Conservation (phyloP, 768 basidiomycete species). For the Naganishia friedmannii region DNA sequence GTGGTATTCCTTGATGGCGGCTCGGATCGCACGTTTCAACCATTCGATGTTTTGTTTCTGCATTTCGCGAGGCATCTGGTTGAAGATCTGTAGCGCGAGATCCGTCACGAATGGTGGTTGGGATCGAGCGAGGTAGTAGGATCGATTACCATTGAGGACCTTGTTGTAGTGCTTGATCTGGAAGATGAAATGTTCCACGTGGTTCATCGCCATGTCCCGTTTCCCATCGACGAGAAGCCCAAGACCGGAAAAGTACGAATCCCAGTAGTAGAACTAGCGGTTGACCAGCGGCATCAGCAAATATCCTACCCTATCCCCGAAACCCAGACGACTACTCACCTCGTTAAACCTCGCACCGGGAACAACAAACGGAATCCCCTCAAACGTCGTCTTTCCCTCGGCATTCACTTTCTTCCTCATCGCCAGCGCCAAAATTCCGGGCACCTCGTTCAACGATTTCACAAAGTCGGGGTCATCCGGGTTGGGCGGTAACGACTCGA, state of each 20-base stretch:
- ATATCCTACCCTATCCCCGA: no score
- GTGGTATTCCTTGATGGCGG: slow-evolving; percentile 98
- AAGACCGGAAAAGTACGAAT: slow-evolving; percentile 69
- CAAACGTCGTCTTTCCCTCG: slow-evolving; percentile 70
- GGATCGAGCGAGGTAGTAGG: slow-evolving; percentile 84
- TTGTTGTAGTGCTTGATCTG: slow-evolving; percentile 98
- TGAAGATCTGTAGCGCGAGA: slow-evolving; percentile 96
- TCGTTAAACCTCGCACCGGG: slow-evolving; percentile 63
- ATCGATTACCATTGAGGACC: slow-evolving; percentile 82
- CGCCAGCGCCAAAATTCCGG: slow-evolving; percentile 87
- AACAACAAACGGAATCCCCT: slow-evolving; percentile 94
- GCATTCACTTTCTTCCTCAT: slow-evolving; percentile 84
- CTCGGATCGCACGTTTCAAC: slow-evolving; percentile 93
- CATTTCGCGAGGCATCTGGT: slow-evolving; percentile 84
- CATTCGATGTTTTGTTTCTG: slow-evolving; percentile 75
- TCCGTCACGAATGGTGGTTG: slow-evolving; percentile 99
- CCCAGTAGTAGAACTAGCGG: slow-evolving; percentile 83
- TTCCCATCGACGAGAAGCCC: slow-evolving; percentile 93
- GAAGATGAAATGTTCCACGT: slow-evolving; percentile 99
- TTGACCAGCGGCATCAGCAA: no score
- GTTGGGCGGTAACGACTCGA: slow-evolving; percentile 79
- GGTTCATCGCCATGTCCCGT: slow-evolving; percentile 89
- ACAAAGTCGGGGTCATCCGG: slow-evolving; percentile 85
- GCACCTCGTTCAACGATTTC: slow-evolving; percentile 87
- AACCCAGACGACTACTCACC: slow-evolving; percentile 31